A percentile compares a stretch with the other conserved stretches of the same genome.
phyloP scores from a whole-genome alignment of 75 land plant species.

The Isoetes taiwanensis region DNA sequence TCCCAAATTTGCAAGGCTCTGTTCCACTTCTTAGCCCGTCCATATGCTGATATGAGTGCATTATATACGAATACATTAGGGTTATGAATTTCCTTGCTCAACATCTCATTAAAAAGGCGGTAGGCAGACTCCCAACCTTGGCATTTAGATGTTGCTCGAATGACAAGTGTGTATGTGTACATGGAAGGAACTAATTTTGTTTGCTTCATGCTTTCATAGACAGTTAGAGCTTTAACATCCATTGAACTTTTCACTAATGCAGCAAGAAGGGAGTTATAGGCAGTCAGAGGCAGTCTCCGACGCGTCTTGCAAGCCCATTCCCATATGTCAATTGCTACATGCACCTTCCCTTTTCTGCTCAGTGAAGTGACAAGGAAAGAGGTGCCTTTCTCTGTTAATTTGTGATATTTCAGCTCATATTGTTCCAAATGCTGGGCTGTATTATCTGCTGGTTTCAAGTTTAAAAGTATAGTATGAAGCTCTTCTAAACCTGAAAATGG shows the following conservation, averaged over 20 bases:
- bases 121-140: conserved; percentile 37
- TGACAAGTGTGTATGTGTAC: conserved; percentile 40
- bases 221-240: conserved; percentile 24
- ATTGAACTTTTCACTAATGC: conserved; percentile 35
- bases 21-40: conserved; percentile 28
- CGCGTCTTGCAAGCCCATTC: too few relatives aligned
- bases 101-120: conserved; percentile 23
- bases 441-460: too few relatives aligned
- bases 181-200: conserved; percentile 16
- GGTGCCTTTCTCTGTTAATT: too few relatives aligned
- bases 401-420: too few relatives aligned
- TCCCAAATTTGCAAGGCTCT: conserved; percentile 39
- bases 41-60: conserved; percentile 47
- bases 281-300: too few relatives aligned
- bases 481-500: too few relatives aligned
- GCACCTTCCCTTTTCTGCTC: too few relatives aligned
- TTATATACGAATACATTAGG: conserved; percentile 50
- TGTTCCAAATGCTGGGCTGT: too few relatives aligned
- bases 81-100: conserved; percentile 1
- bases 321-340: too few relatives aligned
- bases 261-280: conserved; percentile 49
- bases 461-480: too few relatives aligned
- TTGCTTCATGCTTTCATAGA: conserved; percentile 38
- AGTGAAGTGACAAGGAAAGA: too few relatives aligned
- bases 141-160: conserved; percentile 37